Evolutionary conservation across 192 early-diverging fungal species (phyloP), one percentile per base, ranked within the genome.

Genomic region (Umbelopsis vinacea): DNA sequence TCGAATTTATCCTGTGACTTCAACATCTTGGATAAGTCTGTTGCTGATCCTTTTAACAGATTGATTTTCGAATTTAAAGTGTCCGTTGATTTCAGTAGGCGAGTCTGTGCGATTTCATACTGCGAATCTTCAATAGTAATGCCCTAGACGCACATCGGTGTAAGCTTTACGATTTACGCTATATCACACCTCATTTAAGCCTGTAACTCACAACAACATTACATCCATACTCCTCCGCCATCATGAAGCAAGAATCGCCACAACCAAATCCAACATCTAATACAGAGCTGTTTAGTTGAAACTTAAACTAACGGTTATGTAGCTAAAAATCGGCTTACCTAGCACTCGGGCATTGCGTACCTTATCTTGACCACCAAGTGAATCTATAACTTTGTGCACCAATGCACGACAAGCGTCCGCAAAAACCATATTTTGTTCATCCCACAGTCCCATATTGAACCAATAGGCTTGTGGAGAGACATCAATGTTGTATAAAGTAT

Each of bases 181-280:
- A 6, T 3, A 40, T 40, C 4, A 40, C 38, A 8, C 3, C 8
- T 43, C 1, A 43, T 43, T 12, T 43, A 29, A 2, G 6, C 7
- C 46, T 4, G 11, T 23, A 29, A n/a, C 57, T 76, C 72, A 76
- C 78, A 12, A 71, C 70, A 3, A 80, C 68, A 7, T 66, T 54
- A 19, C 46, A 72, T 12, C 43, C 66, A 38, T 70, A 72, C 33
- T 48, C 35, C 24, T 73, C 76, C 71, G 83, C 52, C 71, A 72
- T 24, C 69, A 76, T 2, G 73, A 86, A 78, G 52, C 83, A 83
- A 47, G 83, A 84, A 47, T 86, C 85, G n/a, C 83, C 85, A 71
- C 85, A 86, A 9, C 85, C 85, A 74, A 81, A 86, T 0, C 83
- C 85, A 45, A 86, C 85, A 73, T 86, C 85, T 85, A 66, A 40